phyloP scores from a whole-genome alignment of 768 basidiomycete species.

The Sistotremastrum suecicum region DNA sequence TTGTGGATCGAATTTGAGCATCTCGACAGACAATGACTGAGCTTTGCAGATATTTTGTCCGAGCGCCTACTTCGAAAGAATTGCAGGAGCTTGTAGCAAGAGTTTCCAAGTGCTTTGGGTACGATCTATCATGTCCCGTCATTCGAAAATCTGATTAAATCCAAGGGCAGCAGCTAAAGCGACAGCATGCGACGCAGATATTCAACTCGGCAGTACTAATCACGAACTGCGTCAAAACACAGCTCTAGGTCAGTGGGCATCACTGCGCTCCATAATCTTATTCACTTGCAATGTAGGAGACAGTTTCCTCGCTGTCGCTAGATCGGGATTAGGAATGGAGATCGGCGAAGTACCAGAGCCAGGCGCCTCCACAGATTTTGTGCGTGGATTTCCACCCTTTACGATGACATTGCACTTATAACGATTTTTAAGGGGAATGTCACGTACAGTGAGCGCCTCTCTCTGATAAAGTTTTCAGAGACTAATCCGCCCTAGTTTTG shows the following conservation, averaged over 20 bases:
- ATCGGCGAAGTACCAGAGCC: constrained; percentile 48
- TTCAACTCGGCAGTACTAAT: constrained; percentile 21
- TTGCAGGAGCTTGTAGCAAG: constrained; percentile 41
- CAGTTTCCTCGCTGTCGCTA: no score
- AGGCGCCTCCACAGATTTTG: constrained; percentile 74
- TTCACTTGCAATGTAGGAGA: no score
- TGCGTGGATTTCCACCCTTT: constrained; percentile 22
- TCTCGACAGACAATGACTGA: constrained; percentile 11
- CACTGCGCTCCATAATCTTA: neutral
- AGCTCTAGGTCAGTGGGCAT: constrained; percentile 2
- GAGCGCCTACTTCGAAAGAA: constrained; percentile 54
- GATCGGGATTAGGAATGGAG: neutral
- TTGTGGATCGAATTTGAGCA: neutral
- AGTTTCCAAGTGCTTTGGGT: constrained; percentile 64
- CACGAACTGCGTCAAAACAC: constrained; percentile 13
- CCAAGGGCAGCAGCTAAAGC: constrained; percentile 52
- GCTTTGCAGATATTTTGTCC: constrained; percentile 47
- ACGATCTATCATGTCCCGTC: constrained; percentile 10
- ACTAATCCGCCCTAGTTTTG: constrained; percentile 5
- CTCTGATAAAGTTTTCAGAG: neutral
- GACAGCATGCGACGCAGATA: constrained; percentile 42
- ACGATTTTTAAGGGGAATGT: neutral
- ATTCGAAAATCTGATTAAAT: constrained; percentile 3
- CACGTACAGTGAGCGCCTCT: neutral
- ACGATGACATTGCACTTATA: no score